These are phyloP conservation scores for Paecilomyces sp. DNA, from an alignment of 2,329 filamentous ascomycete species.

Conservation along the genomic window DNA sequence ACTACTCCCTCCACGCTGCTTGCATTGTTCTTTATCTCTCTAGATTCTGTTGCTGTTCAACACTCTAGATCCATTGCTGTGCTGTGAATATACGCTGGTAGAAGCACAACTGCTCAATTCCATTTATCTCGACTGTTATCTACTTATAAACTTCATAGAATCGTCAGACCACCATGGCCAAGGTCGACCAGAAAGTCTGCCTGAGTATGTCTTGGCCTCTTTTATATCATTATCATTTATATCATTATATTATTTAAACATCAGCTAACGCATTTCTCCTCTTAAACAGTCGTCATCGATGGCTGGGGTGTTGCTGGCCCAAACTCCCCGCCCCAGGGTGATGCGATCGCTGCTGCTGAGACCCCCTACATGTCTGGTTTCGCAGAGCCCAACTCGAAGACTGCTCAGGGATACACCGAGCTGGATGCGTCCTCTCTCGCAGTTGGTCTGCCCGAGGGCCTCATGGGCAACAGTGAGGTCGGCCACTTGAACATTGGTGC, in stretches of 20 bases:
- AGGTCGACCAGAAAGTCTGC: slow-evolving; percentile 63
- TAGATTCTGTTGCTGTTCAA: background rate
- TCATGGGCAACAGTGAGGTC: slow-evolving; percentile 99
- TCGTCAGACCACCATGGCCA: slow-evolving; percentile 46
- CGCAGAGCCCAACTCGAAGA: slow-evolving; percentile 57
- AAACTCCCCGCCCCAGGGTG: slow-evolving; percentile 75
- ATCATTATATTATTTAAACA: slow-evolving; percentile 20
- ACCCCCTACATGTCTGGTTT: slow-evolving; percentile 95
- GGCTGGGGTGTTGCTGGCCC: slow-evolving; percentile 88
- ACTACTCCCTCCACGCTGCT: slow-evolving; percentile 8
- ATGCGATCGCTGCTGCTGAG: slow-evolving; percentile 88
- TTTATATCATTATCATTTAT: background rate
- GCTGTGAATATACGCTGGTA: background rate
- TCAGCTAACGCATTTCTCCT: slow-evolving; percentile 27
- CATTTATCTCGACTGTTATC: background rate
- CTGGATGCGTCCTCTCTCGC: slow-evolving; percentile 94
- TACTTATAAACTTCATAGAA: background rate
- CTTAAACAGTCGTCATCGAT: slow-evolving; percentile 83
- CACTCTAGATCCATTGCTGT: background rate
- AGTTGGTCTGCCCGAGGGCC: slow-evolving; percentile 87
- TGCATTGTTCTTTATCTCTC: slow-evolving; percentile 6
- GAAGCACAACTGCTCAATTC: background rate
- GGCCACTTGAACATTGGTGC: slow-evolving; percentile 98
- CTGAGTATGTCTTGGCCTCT: slow-evolving; percentile 47
- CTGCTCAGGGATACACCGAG: slow-evolving; percentile 77